Conservation (phyloP, 768 basidiomycete species). For the Kwoniella sp. region DNA sequence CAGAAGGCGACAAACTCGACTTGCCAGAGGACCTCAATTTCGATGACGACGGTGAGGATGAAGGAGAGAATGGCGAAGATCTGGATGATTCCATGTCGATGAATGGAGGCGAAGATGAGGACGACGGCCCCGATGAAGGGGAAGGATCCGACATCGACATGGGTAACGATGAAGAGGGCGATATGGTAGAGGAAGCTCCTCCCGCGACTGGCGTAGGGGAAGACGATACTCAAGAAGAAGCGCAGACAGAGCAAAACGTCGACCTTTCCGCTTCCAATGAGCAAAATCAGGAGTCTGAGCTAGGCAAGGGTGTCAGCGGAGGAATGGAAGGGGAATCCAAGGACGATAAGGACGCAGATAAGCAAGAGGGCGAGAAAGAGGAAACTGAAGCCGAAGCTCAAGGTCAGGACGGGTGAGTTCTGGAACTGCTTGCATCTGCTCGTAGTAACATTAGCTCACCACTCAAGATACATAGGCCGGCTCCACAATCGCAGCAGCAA, state of each 20-base stretch:
- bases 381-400: slow-evolving; percentile 35
- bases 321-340: slow-evolving; percentile 34
- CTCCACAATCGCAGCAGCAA: slow-evolving; percentile 31
- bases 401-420: slow-evolving; percentile 43
- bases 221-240: slow-evolving; percentile 48
- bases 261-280: slow-evolving; percentile 49
- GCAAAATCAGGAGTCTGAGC: slow-evolving; percentile 44
- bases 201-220: slow-evolving; percentile 47
- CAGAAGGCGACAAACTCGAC: slow-evolving; percentile 79
- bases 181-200: slow-evolving; percentile 41
- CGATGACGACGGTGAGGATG: slow-evolving; percentile 38
- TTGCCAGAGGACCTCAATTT: slow-evolving; percentile 68
- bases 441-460: neutral
- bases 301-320: slow-evolving; percentile 36
- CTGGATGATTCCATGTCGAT: slow-evolving; percentile 52
- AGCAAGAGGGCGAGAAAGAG: slow-evolving; percentile 43
- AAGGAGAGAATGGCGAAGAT: slow-evolving; percentile 40
- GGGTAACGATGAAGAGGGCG: slow-evolving; percentile 43
- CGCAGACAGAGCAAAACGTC: slow-evolving; percentile 38
- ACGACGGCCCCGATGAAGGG: slow-evolving; percentile 46
- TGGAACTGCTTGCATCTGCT: slow-evolving; percentile 10
- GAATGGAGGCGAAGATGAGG: slow-evolving; percentile 49
- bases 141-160: slow-evolving; percentile 35
- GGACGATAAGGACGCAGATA: slow-evolving; percentile 57
- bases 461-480: slow-evolving; percentile 2